A percentile compares a stretch with the other conserved stretches of the same genome.
phyloP scores from a whole-genome alignment of 2,329 filamentous ascomycete genomes.

The Stagonosporopsis chrysanthemi region DNA sequence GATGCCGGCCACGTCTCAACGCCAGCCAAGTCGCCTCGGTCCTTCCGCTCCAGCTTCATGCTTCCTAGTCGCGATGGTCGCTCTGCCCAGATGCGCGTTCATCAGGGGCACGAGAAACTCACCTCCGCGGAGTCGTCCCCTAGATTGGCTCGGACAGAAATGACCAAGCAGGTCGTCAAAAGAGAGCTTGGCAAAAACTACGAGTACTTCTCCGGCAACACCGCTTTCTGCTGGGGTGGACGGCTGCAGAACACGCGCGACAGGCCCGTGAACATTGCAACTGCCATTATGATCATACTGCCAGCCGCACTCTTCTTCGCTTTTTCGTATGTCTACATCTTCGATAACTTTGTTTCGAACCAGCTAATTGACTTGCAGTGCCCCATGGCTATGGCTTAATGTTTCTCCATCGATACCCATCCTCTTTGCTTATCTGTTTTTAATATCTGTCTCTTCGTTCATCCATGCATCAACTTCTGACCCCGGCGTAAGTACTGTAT shows the following conservation, averaged over 20 bases:
- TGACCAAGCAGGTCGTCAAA: constrained; percentile 48
- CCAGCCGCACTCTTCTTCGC: constrained; percentile 84
- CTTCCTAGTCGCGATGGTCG: constrained; percentile 64
- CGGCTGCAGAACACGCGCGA: constrained; percentile 88
- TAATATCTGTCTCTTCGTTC: constrained; percentile 91
- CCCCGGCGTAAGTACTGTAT: constrained; percentile 75
- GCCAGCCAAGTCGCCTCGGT: constrained; percentile 74
- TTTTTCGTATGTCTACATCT: constrained; percentile 66
- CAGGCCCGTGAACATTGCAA: constrained; percentile 87
- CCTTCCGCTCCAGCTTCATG: constrained; percentile 79
- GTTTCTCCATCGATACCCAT: constrained; percentile 89
- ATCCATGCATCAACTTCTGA: constrained; percentile 91
- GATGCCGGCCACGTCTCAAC: constrained; percentile 62
- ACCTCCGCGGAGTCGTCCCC: constrained; percentile 81
- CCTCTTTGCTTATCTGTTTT: constrained; percentile 89
- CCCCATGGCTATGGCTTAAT: constrained; percentile 84
- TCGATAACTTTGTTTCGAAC: background rate
- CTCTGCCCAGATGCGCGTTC: constrained; percentile 56
- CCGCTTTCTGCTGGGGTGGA: constrained; percentile 85
- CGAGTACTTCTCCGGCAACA: constrained; percentile 94
- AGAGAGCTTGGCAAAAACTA: constrained; percentile 73
- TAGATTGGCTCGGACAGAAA: constrained; percentile 60
- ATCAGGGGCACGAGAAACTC: constrained; percentile 78
- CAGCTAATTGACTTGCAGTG: constrained; percentile 53
- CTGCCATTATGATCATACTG: constrained; percentile 78